These are phyloP conservation scores for Pulveroboletus sp. DNA, from an alignment of 768 basidiomycete genomes.

Conservation along the genomic window DNA sequence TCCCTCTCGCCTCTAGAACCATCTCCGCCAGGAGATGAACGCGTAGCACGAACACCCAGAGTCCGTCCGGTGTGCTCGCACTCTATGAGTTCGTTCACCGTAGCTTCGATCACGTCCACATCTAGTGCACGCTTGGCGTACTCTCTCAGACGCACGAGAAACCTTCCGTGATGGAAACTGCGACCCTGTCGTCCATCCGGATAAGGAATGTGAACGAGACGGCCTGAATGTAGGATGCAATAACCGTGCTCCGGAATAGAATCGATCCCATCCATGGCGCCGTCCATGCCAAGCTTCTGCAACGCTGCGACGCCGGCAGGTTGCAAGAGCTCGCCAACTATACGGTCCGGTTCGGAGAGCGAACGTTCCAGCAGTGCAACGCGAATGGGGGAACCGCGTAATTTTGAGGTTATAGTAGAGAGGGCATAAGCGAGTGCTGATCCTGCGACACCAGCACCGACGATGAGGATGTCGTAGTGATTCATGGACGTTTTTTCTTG, in stretches of 20 bases:
- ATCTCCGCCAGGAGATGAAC: constrained; percentile 29
- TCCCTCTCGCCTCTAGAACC: constrained; percentile 40
- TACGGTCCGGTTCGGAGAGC: constrained; percentile 88
- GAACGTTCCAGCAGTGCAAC: constrained; percentile 90
- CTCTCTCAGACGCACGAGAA: constrained; percentile 73
- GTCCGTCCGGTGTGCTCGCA: constrained; percentile 47
- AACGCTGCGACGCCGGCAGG: constrained; percentile 84
- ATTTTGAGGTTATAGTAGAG: constrained; percentile 43
- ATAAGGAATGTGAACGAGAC: constrained; percentile 85
- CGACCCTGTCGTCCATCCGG: constrained; percentile 68
- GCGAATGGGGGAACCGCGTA: constrained; percentile 53
- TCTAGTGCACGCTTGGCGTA: constrained; percentile 55
- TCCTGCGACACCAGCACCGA: constrained; percentile 91
- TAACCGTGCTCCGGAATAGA: constrained; percentile 82
- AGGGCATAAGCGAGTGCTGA: constrained; percentile 84
- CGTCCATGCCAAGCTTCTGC: constrained; percentile 68
- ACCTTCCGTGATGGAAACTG: constrained; percentile 91
- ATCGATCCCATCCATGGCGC: constrained; percentile 81
- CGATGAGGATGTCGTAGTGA: constrained; percentile 75
- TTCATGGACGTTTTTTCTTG: constrained; percentile 2
- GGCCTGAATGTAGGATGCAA: constrained; percentile 59
- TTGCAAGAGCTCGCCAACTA: constrained; percentile 95
- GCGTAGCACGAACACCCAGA: constrained; percentile 62
- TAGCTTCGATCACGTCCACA: constrained; percentile 83
- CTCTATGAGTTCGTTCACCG: constrained; percentile 71